Percentiles rank a stretch among this genome's conserved stretches.
Evolutionary conservation across 192 early-diverging fungal genomes (phyloP).

Genomic region (Coemansia guatemalensis): DNA sequence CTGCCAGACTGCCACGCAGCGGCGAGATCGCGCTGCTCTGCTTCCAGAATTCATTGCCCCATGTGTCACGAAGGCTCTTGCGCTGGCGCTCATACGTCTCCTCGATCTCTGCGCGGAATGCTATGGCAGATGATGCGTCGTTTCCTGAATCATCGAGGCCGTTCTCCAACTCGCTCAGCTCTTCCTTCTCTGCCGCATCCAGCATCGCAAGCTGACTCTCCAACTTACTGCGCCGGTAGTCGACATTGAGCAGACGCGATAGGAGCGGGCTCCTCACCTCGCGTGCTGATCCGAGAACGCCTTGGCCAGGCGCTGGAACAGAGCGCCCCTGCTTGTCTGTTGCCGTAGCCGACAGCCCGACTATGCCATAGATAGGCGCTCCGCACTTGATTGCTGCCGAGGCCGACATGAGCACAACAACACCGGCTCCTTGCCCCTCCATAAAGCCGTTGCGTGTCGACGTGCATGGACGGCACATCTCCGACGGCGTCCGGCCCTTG

Average conservation of each 20-base stretch:
- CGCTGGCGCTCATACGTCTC: conserved; percentile 9
- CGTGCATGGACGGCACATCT: conserved; percentile 87
- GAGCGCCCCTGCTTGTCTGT: conserved; percentile 92
- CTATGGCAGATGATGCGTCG: no score
- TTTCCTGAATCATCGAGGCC: no score
- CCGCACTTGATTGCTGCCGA: conserved; percentile 84
- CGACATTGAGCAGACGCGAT: conserved; percentile 67
- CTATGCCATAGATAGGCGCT: conserved; percentile 85
- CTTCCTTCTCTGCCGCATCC: no score
- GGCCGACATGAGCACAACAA: conserved; percentile 84
- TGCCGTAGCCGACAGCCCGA: conserved; percentile 80
- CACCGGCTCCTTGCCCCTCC: conserved; percentile 87
- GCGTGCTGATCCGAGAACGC: conserved; percentile 84
- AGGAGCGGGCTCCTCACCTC: conserved; percentile 49
- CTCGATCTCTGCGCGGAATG: conserved; percentile 5
- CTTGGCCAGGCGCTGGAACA: conserved; percentile 88
- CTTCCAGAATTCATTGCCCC: conserved; percentile 82
- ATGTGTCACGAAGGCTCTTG: conserved; percentile 55
- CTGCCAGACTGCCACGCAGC: conserved; percentile 81
- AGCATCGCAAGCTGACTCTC: no score
- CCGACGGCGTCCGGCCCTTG: conserved; percentile 79
- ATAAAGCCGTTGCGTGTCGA: conserved; percentile 86
- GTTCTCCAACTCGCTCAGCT: no score
- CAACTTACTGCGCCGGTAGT: no score
- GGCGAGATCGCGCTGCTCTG: conserved; percentile 75